Conservation (phyloP, 2,329 filamentous ascomycete genomes). For the Diaporthe sp. region DNA sequence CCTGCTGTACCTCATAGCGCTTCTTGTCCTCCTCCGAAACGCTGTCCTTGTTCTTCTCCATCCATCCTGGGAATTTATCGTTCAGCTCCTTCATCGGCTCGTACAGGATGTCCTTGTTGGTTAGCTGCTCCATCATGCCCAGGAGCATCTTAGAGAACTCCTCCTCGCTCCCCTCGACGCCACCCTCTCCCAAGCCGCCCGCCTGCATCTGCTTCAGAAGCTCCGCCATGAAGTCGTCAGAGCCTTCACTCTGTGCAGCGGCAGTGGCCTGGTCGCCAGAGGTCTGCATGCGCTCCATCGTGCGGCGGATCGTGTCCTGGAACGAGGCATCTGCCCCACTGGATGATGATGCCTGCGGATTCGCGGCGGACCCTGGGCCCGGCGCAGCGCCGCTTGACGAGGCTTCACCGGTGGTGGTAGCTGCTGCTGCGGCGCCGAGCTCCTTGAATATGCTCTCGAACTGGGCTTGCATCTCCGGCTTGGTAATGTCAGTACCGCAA, state of each 20-base stretch:
- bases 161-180: slow-evolving; percentile 73
- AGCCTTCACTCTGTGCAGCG: slow-evolving; percentile 75
- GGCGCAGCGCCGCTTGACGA: slow-evolving; percentile 43
- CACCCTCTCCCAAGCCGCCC: slow-evolving; percentile 65
- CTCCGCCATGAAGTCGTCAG: slow-evolving; percentile 89
- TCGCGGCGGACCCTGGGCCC: slow-evolving; percentile 44
- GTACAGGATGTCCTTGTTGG: slow-evolving; percentile 97
- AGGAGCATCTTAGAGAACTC: slow-evolving; percentile 95
- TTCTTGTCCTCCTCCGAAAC: slow-evolving; percentile 79
- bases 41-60: slow-evolving; percentile 79
- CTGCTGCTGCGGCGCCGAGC: slow-evolving; percentile 67
- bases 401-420: slow-evolving; percentile 46
- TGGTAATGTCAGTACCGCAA: slow-evolving; percentile 3
- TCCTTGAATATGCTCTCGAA: slow-evolving; percentile 85
- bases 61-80: slow-evolving; percentile 92
- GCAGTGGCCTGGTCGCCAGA: slow-evolving; percentile 89
- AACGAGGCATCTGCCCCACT: slow-evolving; percentile 75
- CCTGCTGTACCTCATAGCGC: slow-evolving; percentile 85
- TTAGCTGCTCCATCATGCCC: slow-evolving; percentile 99
- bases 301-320: slow-evolving; percentile 91
- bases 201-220: slow-evolving; percentile 90
- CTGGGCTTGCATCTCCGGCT: slow-evolving; percentile 82
- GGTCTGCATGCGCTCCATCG: slow-evolving; percentile 95
- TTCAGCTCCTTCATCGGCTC: slow-evolving; percentile 98
- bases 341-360: slow-evolving; percentile 44